phyloP scores from a whole-genome alignment of 2,329 filamentous ascomycete genomes.

The Alternaria arborescens region DNA sequence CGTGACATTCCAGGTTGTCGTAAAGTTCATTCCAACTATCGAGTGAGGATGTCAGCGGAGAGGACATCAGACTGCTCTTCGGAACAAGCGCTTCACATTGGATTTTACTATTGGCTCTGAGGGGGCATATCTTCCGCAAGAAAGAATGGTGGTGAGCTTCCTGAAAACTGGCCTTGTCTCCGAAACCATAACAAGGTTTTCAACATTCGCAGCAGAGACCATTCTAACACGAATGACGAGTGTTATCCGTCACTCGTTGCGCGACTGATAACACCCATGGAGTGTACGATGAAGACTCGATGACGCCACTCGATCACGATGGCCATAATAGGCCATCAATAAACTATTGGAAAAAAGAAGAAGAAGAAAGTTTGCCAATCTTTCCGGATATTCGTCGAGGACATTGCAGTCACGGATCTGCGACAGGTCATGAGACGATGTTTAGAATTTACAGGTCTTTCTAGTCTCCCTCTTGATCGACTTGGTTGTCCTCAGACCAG shows the following conservation, averaged over 20 bases:
- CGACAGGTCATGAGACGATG: neutral
- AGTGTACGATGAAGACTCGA: neutral
- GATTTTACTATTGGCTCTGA: neutral
- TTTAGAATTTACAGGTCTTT: neutral
- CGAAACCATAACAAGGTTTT: neutral
- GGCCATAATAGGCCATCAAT: neutral
- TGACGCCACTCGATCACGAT: neutral
- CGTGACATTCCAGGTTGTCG: neutral
- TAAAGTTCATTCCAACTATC: neutral
- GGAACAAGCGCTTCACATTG: neutral
- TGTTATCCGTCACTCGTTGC: neutral
- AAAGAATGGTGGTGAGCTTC: neutral
- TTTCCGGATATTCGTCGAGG: neutral
- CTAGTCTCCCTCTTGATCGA: neutral
- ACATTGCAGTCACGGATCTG: neutral
- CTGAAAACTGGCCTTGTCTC: neutral
- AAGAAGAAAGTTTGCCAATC: neutral
- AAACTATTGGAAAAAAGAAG: neutral
- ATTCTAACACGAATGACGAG: neutral
- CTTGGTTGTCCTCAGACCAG: neutral
- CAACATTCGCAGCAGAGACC: neutral
- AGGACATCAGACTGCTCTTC: neutral
- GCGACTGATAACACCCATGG: neutral
- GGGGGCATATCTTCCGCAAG: neutral
- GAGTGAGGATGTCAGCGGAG: neutral